These are phyloP conservation scores for Malassezia sp. DNA, from an alignment of 1,284 basidiomycete genomes.

Conservation along the genomic window DNA sequence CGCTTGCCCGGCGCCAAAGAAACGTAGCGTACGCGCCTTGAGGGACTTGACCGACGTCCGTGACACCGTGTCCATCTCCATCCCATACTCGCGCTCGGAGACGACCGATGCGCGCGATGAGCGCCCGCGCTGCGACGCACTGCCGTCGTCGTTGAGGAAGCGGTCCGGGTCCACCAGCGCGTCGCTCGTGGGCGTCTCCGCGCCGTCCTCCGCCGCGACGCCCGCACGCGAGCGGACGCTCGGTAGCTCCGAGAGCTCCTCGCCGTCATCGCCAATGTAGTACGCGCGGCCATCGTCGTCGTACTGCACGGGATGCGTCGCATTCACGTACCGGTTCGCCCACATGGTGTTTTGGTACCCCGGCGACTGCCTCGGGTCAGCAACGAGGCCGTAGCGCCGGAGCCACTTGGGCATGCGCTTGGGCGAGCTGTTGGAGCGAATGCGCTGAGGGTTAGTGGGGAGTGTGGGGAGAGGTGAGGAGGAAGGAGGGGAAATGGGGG, in stretches of 20 bases:
- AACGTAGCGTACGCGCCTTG: constrained; percentile 5
- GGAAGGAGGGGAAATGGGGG: too few relatives aligned
- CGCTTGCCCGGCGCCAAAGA: constrained; percentile 4
- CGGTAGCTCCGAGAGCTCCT: neutral
- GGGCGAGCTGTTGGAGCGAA: constrained; percentile 7
- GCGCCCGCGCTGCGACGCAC: neutral
- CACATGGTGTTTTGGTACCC: neutral
- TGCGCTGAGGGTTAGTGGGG: constrained; percentile 4
- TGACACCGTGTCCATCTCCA: too few relatives aligned
- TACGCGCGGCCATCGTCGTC: constrained; percentile 14
- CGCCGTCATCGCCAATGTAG: constrained; percentile 2
- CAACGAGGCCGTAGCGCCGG: constrained; percentile 3
- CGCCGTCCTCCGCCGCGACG: constrained; percentile 1
- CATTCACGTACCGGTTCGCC: constrained; percentile 11
- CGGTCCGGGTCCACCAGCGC: constrained; percentile 13
- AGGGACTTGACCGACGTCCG: constrained; percentile 3
- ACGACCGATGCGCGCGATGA: too few relatives aligned
- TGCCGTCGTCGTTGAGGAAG: constrained; percentile 1
- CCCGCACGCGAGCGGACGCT: too few relatives aligned
- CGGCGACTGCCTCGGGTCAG: neutral
- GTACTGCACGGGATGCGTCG: constrained; percentile 11
- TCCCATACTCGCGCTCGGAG: too few relatives aligned
- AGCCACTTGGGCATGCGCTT: constrained; percentile 12
- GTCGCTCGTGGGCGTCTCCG: neutral
- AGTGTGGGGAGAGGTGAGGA: too few relatives aligned